Conservation (phyloP, 108 stramenopile species). For the Skeletonema tropicum region DNA sequence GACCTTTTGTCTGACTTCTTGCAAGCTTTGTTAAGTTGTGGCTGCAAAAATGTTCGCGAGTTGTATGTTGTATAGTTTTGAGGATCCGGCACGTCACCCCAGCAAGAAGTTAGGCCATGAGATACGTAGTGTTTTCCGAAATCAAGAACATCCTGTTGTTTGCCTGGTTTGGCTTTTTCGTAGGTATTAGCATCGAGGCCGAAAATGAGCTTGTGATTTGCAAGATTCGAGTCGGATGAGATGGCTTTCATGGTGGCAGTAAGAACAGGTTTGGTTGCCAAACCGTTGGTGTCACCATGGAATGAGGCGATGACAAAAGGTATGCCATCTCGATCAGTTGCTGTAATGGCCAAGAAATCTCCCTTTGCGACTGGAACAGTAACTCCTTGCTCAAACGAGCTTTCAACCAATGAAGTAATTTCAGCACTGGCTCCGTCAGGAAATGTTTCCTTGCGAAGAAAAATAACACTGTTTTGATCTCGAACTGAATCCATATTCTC, state of each 20-base stretch:
- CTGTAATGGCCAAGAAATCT: slow-evolving; percentile 73
- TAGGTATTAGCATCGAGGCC: slow-evolving; percentile 93
- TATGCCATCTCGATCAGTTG: slow-evolving; percentile 43
- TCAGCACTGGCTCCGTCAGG: slow-evolving; percentile 58
- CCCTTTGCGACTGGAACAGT: slow-evolving; percentile 83
- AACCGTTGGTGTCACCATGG: slow-evolving; percentile 91
- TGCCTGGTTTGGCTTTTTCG: slow-evolving; percentile 67
- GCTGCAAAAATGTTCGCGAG: slow-evolving; percentile 79
- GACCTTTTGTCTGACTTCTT: slow-evolving; percentile 57
- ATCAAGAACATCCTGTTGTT: slow-evolving; percentile 78
- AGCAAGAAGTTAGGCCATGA: slow-evolving; percentile 67
- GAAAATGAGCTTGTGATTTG: slow-evolving; percentile 70
- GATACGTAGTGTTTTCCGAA: slow-evolving; percentile 55
- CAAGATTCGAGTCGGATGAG: slow-evolving; percentile 26
- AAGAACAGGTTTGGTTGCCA: slow-evolving; percentile 85
- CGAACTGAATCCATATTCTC: slow-evolving; percentile 61
- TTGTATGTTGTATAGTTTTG: slow-evolving; percentile 78
- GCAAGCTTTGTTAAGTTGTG: slow-evolving; percentile 92
- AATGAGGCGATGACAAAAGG: slow-evolving; percentile 77
- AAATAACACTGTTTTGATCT: slow-evolving; percentile 89
- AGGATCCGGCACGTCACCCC: slow-evolving; percentile 76
- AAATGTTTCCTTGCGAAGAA: slow-evolving; percentile 66
- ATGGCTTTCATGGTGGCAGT: slow-evolving; percentile 66
- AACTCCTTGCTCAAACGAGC: slow-evolving; percentile 54
- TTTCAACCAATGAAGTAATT: slow-evolving; percentile 61